Conservation (phyloP, 495 filamentous ascomycete species). For the Aspergillus heteromorphus region DNA sequence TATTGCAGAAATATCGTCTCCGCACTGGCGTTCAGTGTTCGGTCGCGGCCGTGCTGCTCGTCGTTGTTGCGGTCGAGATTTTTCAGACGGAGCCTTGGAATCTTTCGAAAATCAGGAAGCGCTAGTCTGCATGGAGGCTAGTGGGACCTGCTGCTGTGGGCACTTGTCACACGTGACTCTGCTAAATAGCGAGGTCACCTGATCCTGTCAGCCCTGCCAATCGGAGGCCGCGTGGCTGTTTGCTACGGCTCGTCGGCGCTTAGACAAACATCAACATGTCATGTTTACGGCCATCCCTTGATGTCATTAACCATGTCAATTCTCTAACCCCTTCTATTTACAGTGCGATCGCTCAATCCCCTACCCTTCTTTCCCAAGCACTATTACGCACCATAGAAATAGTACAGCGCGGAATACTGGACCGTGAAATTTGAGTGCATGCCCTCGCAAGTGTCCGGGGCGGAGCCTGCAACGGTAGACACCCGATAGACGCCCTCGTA, state of each 20-base stretch:
- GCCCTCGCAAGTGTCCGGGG: slow-evolving; percentile 69
- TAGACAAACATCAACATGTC: neutral
- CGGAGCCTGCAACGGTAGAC: slow-evolving; percentile 74
- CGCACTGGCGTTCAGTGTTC: slow-evolving; percentile 23
- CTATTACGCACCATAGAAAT: slow-evolving; percentile 41
- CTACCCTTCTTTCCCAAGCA: neutral
- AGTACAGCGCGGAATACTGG: slow-evolving; percentile 79
- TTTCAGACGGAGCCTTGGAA: slow-evolving; percentile 37
- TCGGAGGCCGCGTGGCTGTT: slow-evolving; percentile 5
- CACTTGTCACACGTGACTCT: slow-evolving; percentile 23
- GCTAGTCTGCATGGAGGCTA: slow-evolving; percentile 29
- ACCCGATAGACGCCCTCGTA: slow-evolving; percentile 80
- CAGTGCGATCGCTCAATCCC: slow-evolving; percentile 11
- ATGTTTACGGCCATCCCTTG: neutral
- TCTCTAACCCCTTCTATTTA: neutral
- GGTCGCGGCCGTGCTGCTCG: slow-evolving; percentile 39
- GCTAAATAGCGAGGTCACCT: slow-evolving; percentile 31
- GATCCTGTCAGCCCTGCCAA: slow-evolving; percentile 24
- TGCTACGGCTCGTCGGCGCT: neutral
- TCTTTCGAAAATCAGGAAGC: slow-evolving; percentile 44
- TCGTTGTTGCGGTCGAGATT: slow-evolving; percentile 43
- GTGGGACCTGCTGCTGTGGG: slow-evolving; percentile 14
- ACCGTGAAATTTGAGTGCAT: slow-evolving; percentile 58
- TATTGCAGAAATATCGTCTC: slow-evolving; percentile 22
- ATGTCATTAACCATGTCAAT: neutral